A percentile compares a stretch with the other conserved stretches of the same genome.
Conservation (phyloP, 768 basidiomycete species). For the Mycena epipterygia region DNA sequence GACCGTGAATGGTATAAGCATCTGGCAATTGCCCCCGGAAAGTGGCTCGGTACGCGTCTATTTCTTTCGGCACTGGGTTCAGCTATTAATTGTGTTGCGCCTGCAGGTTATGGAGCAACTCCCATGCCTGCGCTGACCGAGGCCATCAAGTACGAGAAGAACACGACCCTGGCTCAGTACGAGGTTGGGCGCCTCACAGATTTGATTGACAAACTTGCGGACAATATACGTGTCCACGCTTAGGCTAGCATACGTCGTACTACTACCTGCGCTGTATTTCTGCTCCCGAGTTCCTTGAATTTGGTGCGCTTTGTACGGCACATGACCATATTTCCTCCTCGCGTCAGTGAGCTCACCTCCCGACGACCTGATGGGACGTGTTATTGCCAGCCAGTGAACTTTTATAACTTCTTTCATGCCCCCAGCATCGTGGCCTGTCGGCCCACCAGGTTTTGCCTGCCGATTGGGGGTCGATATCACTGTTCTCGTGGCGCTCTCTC, state of each 20-base stretch:
- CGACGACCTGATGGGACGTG: background rate
- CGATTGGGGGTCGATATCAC: conserved; percentile 6
- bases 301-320: background rate
- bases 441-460: conserved; percentile 9
- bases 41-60: conserved; percentile 76
- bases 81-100: background rate
- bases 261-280: too few relatives aligned
- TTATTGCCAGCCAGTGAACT: background rate
- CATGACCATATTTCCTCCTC: background rate
- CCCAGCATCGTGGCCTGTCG: conserved; percentile 5
- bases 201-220: conserved; percentile 68
- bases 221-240: conserved; percentile 44
- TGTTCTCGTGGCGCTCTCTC: conserved; percentile 55
- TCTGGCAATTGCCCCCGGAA: conserved; percentile 88
- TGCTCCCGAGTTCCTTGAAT: too few relatives aligned
- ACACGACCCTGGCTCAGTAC: conserved; percentile 68
- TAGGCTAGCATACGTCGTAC: too few relatives aligned
- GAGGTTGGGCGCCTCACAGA: conserved; percentile 70
- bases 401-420: background rate
- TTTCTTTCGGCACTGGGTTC: background rate
- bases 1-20: conserved; percentile 90
- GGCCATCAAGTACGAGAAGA: conserved; percentile 77
- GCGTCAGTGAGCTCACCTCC: too few relatives aligned
- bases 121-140: conserved; percentile 87
- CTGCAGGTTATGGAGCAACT: conserved; percentile 84